Base-by-base conservation (phyloP, 805 yeast species). In the Wickerhamiella occidentalis region DNA sequence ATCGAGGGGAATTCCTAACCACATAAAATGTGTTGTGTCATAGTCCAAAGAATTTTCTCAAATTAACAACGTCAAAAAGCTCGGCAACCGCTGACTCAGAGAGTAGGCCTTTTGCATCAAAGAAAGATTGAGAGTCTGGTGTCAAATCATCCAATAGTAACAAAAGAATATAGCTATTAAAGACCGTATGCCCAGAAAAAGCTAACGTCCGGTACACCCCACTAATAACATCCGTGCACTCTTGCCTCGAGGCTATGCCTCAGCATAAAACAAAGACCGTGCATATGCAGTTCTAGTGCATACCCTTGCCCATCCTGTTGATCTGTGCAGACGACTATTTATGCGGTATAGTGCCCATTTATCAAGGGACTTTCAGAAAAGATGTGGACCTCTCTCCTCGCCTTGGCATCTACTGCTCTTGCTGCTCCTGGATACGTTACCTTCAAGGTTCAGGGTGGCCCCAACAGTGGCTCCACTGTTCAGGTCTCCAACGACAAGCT, bases 301-400 rank as follows among this genome's bases (percentile, higher is more conserved):
- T n/a, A 15, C 38, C 38, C 38, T 33, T 15, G 19, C 38, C 38
- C 38, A 15, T 17, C 18, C 18, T 6, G 38, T 6, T 4, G 38
- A 33, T 33, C 38, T 4, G 19, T 33, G 38, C 38, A 33, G 18
- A 8, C 9, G 6, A 33, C 21, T 33, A 33, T 33, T n/a, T 33
- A 33, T 33, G 38, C 38, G 4, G 38, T 3, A 5, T 18, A 29
- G 38, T 15, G 5, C 35, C 35, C 35, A n/a, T n/a, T 33, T 17
- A 6, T 29, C 13, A 11, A 33, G 18, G 19, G 38, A 5, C 19
- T 17, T n/a, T 17, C 19, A 33, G 8, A 33, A 17, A 33, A 17
- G 6, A 38, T 38, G 42, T 38, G 42, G 42, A 21, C 42, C 13
- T 9, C 42, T 38, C 15, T 38, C 12, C 26, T 38, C 26, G 42